Conservation (phyloP, 2,329 filamentous ascomycete genomes). For the Xylariomycetidae sp. region DNA sequence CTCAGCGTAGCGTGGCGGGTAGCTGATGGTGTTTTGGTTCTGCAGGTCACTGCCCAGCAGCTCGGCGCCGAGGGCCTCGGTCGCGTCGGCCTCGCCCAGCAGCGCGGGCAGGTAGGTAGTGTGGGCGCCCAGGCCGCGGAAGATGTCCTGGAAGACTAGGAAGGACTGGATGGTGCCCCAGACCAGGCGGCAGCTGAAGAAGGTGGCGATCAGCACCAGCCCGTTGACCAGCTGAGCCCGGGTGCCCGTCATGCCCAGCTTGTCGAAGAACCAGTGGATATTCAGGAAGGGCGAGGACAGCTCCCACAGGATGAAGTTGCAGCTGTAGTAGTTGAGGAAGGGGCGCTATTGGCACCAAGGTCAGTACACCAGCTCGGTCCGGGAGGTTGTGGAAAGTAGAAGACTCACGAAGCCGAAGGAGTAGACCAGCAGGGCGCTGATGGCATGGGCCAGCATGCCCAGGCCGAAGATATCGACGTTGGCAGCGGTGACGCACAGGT, state of each 20-base stretch:
- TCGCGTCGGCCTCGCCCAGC: conserved; percentile 25
- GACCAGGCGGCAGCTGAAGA: conserved; percentile 70
- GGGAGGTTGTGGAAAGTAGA: conserved; percentile 4
- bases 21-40: conserved; percentile 15
- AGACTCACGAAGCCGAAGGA: conserved; percentile 70
- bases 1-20: conserved; percentile 31
- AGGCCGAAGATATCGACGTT: conserved; percentile 67
- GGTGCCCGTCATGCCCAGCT: conserved; percentile 72
- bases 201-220: conserved; percentile 62
- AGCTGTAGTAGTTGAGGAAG: conserved; percentile 77
- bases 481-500: conserved; percentile 62
- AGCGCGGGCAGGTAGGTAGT: no score
- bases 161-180: conserved; percentile 71
- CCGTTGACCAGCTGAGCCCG: conserved; percentile 72
- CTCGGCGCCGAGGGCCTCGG: conserved; percentile 25
- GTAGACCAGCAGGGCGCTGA: conserved; percentile 69
- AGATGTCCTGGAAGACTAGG: conserved; percentile 66
- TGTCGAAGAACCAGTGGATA: conserved; percentile 89
- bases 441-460: conserved; percentile 72
- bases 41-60: no score
- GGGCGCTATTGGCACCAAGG: conserved; percentile 51
- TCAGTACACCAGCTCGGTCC: conserved; percentile 2
- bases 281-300: conserved; percentile 81
- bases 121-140: conserved; percentile 44
- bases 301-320: conserved; percentile 81